Evolutionary conservation across 2,329 filamentous ascomycete genomes (phyloP), one percentile per base, ranked within the genome.

Genomic region (Corynespora cassiicola): DNA sequence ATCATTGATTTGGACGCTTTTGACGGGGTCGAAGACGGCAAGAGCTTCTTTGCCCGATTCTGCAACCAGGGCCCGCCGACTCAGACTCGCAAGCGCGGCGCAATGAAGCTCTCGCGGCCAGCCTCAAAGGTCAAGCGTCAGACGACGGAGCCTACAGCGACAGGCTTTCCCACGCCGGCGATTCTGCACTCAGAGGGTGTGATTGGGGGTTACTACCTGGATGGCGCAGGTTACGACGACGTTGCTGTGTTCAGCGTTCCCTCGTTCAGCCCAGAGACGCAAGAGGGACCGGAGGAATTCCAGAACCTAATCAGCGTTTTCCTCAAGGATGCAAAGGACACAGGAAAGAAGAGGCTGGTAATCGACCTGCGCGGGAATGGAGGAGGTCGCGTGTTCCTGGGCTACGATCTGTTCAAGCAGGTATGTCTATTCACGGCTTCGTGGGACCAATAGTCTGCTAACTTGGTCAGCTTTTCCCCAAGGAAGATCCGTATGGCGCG

Each of bases 361-460:
- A 76, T 87, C 42, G 84, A 87, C 48, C 50, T 87, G 5, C 74
- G 76, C 7, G 71, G 65, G 3, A 87, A 87, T 48, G 68, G 67
- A 0, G 84, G 83, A 15, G 83, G 84, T 20, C 39, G 27, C 6
- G 49, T 61, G 3, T 44, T 52, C 25, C 42, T 65, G 8, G 64
- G 54, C 22, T 63, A 60, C 37, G 65, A 70, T 38, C 35, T 61
- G 1, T 82, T 82, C 52, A 68, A 69, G 17, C 72, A 77, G 50
- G 42, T 45, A 40, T 31, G 47, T 28, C 4, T 3, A 16, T 10
- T 23, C 14, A 2, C 16, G 10, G 25, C 3, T 4, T 11, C 4
- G 22, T 31, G 19, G 5, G 5, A 31, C 9, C 8, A 7, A 18
- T 10, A 6, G 23, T 5, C 6, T 17, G 23, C 38, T 45, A 15